phyloP scores from a whole-genome alignment of 768 basidiomycete species.

The Boletus tomentosulus region DNA sequence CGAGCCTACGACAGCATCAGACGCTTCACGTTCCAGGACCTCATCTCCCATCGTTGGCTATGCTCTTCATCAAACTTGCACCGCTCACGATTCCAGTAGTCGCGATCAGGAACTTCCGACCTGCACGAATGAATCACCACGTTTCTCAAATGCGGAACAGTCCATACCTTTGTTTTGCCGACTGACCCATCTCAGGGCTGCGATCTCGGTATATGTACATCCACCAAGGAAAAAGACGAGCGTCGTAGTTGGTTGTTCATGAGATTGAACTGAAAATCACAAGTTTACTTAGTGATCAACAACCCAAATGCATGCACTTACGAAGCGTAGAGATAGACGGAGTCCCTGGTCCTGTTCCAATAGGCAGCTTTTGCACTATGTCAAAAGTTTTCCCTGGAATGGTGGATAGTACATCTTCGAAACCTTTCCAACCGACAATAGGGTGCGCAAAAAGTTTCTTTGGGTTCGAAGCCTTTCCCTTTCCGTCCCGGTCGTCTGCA shows the following conservation, averaged over 20 bases:
- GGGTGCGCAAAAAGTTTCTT: slow-evolving; percentile 80
- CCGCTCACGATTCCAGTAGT: slow-evolving; percentile 92
- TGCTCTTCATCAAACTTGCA: slow-evolving; percentile 62
- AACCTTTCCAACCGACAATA: slow-evolving; percentile 95
- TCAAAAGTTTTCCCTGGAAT: slow-evolving; percentile 90
- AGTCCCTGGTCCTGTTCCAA: slow-evolving; percentile 25
- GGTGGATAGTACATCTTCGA: slow-evolving; percentile 81
- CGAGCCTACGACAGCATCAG: slow-evolving; percentile 23
- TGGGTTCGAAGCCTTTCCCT: slow-evolving; percentile 34
- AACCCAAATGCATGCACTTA: slow-evolving; percentile 25
- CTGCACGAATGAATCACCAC: slow-evolving; percentile 37
- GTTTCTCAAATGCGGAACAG: slow-evolving; percentile 1
- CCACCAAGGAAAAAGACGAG: slow-evolving; percentile 97
- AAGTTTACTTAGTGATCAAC: not conserved
- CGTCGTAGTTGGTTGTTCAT: slow-evolving; percentile 71
- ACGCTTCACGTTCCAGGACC: slow-evolving; percentile 36
- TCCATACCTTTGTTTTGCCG: slow-evolving; percentile 72
- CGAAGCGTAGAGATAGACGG: slow-evolving; percentile 29
- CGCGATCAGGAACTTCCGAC: slow-evolving; percentile 83
- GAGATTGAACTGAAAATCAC: slow-evolving; percentile 38
- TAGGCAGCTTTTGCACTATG: slow-evolving; percentile 47
- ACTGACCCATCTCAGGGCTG: slow-evolving; percentile 89
- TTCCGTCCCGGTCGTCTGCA: slow-evolving; percentile 36
- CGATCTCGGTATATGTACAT: slow-evolving; percentile 95
- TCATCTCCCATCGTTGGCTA: slow-evolving; percentile 42